phyloP scores from a whole-genome alignment of 148 eudicot species.

The Silene conica region DNA sequence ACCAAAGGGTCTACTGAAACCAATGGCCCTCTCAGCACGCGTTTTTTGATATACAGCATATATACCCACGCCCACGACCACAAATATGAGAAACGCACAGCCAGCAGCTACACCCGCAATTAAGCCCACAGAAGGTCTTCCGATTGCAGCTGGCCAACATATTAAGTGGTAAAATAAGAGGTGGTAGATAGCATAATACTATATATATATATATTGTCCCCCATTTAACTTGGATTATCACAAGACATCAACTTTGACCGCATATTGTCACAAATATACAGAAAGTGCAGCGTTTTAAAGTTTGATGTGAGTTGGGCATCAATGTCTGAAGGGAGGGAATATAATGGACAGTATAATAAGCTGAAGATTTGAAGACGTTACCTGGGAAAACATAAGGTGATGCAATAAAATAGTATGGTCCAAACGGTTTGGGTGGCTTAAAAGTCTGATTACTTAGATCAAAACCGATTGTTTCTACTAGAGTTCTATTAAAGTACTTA shows the following conservation, averaged over 20 bases:
- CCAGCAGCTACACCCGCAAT: slow-evolving; percentile 53
- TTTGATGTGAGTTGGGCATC: too few species aligned
- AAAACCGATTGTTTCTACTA: slow-evolving; percentile 66
- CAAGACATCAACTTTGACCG: too few species aligned
- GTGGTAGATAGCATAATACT: not conserved
- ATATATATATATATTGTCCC: too few species aligned
- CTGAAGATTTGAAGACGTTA: slow-evolving; percentile 21
- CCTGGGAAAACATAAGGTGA: slow-evolving; percentile 72
- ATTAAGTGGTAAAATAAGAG: not conserved
- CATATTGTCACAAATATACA: too few species aligned
- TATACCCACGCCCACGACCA: slow-evolving; percentile 52
- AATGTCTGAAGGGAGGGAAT: not conserved
- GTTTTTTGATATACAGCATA: slow-evolving; percentile 70
- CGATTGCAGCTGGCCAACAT: slow-evolving; percentile 32
- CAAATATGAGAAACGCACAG: slow-evolving; percentile 40
- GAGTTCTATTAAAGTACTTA: slow-evolving; percentile 55
- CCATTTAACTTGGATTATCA: too few species aligned
- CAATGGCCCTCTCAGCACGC: slow-evolving; percentile 71
- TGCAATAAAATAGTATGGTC: slow-evolving; percentile 78
- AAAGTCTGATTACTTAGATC: slow-evolving; percentile 65
- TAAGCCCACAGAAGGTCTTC: slow-evolving; percentile 36
- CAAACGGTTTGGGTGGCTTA: slow-evolving; percentile 72
- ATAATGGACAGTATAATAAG: not conserved
- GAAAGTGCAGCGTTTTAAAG: too few species aligned
- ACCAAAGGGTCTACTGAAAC: slow-evolving; percentile 74